phyloP scores from a whole-genome alignment of 73 alveolate genomes.

The Halteria grandinella region DNA sequence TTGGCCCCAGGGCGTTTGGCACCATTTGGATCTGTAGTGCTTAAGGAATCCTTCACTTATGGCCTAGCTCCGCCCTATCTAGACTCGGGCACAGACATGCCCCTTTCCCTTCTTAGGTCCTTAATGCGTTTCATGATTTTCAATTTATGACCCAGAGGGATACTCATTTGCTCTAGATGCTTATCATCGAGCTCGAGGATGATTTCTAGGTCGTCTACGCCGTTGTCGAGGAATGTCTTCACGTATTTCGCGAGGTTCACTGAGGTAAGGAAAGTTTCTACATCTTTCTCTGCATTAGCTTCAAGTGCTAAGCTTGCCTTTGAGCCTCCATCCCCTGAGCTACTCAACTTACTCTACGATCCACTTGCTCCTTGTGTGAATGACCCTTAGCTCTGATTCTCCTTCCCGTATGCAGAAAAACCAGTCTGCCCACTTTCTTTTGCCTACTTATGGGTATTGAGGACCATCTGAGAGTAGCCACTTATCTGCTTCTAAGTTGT shows the following conservation, averaged over 20 bases:
- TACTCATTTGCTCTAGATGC: conserved; percentile 66
- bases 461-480: conserved; percentile 68
- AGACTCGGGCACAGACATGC: conserved; percentile 42
- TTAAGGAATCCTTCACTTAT: not conserved
- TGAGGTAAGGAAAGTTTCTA: conserved; percentile 36
- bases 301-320: not conserved
- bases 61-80: conserved; percentile 8
- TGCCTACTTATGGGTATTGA: conserved; percentile 33
- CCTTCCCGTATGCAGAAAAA: not conserved
- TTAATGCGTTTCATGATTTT: conserved; percentile 74
- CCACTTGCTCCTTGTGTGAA: not conserved
- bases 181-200: conserved; percentile 68
- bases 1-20: not conserved
- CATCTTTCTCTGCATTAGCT: not conserved
- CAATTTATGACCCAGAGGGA: conserved; percentile 77
- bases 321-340: not conserved
- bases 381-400: not conserved
- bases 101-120: conserved; percentile 60
- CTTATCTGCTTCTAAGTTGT: conserved; percentile 40
- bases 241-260: conserved; percentile 61
- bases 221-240: conserved; percentile 64
- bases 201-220: conserved; percentile 75
- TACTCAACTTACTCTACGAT: not conserved
- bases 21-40: not conserved
- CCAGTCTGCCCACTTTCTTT: not conserved